Conservation (phyloP, 2,329 filamentous ascomycete genomes). For the Exophiala xenobiotica region DNA sequence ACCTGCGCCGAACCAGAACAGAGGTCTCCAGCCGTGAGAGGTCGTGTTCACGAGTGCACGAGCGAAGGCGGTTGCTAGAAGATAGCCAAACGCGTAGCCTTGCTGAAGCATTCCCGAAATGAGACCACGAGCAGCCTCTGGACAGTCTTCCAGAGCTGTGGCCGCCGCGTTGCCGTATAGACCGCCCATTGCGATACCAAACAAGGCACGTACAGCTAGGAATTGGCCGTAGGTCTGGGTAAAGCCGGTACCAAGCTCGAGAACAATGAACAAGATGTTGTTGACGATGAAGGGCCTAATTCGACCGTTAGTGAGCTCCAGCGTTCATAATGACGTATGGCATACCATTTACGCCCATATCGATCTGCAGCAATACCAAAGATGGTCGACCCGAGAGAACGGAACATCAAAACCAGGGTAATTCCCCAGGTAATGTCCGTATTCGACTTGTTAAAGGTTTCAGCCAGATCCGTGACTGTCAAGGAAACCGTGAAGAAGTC, state of each 20-base stretch:
- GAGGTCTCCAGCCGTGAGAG: slow-evolving; percentile 73
- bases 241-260: slow-evolving; percentile 62
- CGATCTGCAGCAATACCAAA: slow-evolving; percentile 57
- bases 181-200: slow-evolving; percentile 61
- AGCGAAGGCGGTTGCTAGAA: slow-evolving; percentile 59
- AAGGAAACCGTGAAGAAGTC: slow-evolving; percentile 64
- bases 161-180: slow-evolving; percentile 62
- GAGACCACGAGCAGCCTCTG: slow-evolving; percentile 57
- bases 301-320: slow-evolving; percentile 35
- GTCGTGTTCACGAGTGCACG: slow-evolving; percentile 63
- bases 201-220: slow-evolving; percentile 58
- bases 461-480: slow-evolving; percentile 54
- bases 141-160: slow-evolving; percentile 63
- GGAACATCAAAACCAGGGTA: slow-evolving; percentile 60
- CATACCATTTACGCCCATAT: slow-evolving; percentile 55
- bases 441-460: slow-evolving; percentile 54
- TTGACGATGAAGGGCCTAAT: slow-evolving; percentile 56
- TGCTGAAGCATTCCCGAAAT: slow-evolving; percentile 64
- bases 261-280: slow-evolving; percentile 59
- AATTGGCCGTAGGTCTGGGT: slow-evolving; percentile 59
- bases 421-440: slow-evolving; percentile 62
- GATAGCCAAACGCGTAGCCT: slow-evolving; percentile 62
- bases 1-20: slow-evolving; percentile 86
- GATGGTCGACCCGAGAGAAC: slow-evolving; percentile 58
- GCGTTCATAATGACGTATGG: slow-evolving; percentile 10